These are phyloP conservation scores for Myotisia sp. DNA, from an alignment of 2,329 filamentous ascomycete genomes.

Conservation along the genomic window DNA sequence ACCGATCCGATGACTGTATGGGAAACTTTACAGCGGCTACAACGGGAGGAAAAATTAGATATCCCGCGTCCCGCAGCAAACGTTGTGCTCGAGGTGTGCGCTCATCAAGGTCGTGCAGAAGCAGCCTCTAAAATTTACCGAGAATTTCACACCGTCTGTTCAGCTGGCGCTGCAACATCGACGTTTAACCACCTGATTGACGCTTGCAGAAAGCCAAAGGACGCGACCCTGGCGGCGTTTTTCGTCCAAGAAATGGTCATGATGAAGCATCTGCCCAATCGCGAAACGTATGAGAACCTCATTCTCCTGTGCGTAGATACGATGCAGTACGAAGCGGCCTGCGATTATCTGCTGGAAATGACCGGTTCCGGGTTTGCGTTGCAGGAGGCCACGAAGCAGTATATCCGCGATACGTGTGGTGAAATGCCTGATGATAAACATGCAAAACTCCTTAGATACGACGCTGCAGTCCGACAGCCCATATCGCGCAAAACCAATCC, in stretches of 20 bases:
- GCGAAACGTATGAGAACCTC: conserved; percentile 48
- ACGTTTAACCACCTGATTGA: conserved; percentile 49
- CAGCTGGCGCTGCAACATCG: conserved; percentile 26
- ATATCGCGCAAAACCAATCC: conserved; percentile 5
- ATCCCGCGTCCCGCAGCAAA: conserved; percentile 38
- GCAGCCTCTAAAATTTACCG: conserved; percentile 48
- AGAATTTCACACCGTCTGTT: conserved; percentile 39
- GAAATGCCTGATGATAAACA: conserved; percentile 19
- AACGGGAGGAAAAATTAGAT: conserved; percentile 31
- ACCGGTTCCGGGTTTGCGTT: conserved; percentile 18
- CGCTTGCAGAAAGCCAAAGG: conserved; percentile 32
- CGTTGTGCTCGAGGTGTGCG: conserved; percentile 38
- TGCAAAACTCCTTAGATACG: conserved; percentile 20
- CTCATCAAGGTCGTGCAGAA: conserved; percentile 31
- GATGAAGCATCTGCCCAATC: conserved; percentile 40
- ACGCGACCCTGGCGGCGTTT: conserved; percentile 46
- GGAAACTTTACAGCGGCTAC: conserved; percentile 41
- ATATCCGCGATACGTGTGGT: conserved; percentile 20
- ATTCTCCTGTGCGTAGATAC: conserved; percentile 41
- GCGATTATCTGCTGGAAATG: conserved; percentile 27
- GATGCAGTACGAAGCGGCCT: conserved; percentile 23
- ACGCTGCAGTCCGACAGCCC: conserved; percentile 17
- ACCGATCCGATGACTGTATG: conserved; percentile 40
- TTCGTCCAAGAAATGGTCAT: conserved; percentile 48
- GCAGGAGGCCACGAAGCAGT: conserved; percentile 14